These are phyloP conservation scores for Alternaria novae-zelandiae DNA, from an alignment of 2,329 filamentous ascomycete species.

Conservation along the genomic window DNA sequence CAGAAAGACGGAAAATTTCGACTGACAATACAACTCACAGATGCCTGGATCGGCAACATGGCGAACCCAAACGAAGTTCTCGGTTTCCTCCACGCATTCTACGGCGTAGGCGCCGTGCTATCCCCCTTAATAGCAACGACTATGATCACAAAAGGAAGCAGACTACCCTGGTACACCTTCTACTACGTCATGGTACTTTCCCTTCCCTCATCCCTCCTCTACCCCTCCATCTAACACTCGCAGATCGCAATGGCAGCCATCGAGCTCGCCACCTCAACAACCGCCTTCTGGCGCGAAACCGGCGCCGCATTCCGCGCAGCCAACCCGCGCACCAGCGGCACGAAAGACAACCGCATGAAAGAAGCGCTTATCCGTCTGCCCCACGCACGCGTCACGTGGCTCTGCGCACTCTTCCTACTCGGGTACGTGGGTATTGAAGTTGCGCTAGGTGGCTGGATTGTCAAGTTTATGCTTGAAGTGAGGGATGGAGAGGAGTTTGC, in stretches of 20 bases:
- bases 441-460: conserved; percentile 79
- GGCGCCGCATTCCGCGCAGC: conserved; percentile 63
- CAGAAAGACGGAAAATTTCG: background rate
- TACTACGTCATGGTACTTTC: conserved; percentile 75
- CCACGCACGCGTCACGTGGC: conserved; percentile 68
- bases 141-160: conserved; percentile 68
- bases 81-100: conserved; percentile 74
- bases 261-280: conserved; percentile 60
- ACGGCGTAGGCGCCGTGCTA: conserved; percentile 74
- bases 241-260: conserved; percentile 62
- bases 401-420: conserved; percentile 75
- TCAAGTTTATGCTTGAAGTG: conserved; percentile 80
- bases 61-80: conserved; percentile 74
- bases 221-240: background rate
- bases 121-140: conserved; percentile 73
- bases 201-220: background rate
- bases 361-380: conserved; percentile 57
- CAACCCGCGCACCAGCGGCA: conserved; percentile 53
- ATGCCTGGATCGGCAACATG: conserved; percentile 73
- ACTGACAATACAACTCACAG: background rate
- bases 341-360: conserved; percentile 58
- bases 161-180: conserved; percentile 72
- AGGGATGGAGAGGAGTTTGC: conserved; percentile 72
- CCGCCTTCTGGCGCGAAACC: conserved; percentile 69
- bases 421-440: conserved; percentile 82